phyloP scores from a whole-genome alignment of 2,329 filamentous ascomycete genomes.

The Trichoderma gracile region DNA sequence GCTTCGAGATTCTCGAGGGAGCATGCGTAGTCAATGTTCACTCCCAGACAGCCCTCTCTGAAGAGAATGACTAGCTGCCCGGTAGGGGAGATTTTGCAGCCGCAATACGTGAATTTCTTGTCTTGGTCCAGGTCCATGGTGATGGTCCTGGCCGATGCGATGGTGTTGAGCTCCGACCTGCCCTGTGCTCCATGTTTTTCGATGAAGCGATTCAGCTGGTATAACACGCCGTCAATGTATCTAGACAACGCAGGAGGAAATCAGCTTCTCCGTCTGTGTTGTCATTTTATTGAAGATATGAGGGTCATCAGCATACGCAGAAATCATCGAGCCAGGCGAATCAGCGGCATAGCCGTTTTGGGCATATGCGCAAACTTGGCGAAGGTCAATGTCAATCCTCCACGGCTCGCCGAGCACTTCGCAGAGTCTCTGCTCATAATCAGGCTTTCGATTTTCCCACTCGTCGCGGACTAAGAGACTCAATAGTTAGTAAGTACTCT shows the following conservation, averaged over 20 bases:
- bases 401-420: conserved; percentile 49
- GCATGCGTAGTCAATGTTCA: conserved; percentile 47
- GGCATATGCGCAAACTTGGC: conserved; percentile 50
- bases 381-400: conserved; percentile 52
- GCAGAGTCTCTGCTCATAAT: conserved; percentile 47
- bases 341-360: conserved; percentile 45
- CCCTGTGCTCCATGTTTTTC: conserved; percentile 42
- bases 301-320: conserved; percentile 39
- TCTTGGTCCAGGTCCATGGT: conserved; percentile 50
- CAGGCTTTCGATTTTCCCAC: conserved; percentile 51
- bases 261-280: not conserved
- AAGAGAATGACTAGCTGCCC: conserved; percentile 54
- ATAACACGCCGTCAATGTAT: conserved; percentile 47
- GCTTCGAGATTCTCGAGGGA: conserved; percentile 41
- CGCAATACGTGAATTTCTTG: conserved; percentile 47
- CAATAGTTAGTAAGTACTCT: too few species aligned
- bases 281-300: not conserved
- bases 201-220: conserved; percentile 44
- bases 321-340: conserved; percentile 48
- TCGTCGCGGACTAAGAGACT: conserved; percentile 50
- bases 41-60: conserved; percentile 44
- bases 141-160: conserved; percentile 46
- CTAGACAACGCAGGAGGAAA: conserved; percentile 33
- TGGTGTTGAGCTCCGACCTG: conserved; percentile 50
- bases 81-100: conserved; percentile 44